phyloP scores from a whole-genome alignment of 129 eudicot species.

The Daucus carota region DH1_v3.0 NC_030385.2:31481001-31481500 shows the following conservation, averaged over 20 bases:
- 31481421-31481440: too few relatives aligned
- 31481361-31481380: too few relatives aligned
- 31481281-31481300: background rate
- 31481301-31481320: background rate
- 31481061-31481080: conserved; percentile 75
- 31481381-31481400: too few relatives aligned
- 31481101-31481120: conserved; percentile 74
- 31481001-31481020: background rate
- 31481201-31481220: conserved; percentile 1
- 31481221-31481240: background rate
- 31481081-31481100: conserved; percentile 61
- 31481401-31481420: too few relatives aligned
- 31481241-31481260: background rate
- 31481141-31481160: conserved; percentile 6
- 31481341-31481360: background rate
- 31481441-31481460: too few relatives aligned
- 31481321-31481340: background rate
- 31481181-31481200: background rate
- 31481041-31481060: background rate
- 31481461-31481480: too few relatives aligned
- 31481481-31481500: too few relatives aligned
- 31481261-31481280: background rate
- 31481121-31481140: conserved; percentile 58
- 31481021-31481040: background rate
- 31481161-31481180: background rate